A percentile compares a stretch with the other conserved stretches of the same genome.
Evolutionary conservation across 2,329 filamentous ascomycete genomes (phyloP).

Genomic region (Microsporum ferrugineum): DNA sequence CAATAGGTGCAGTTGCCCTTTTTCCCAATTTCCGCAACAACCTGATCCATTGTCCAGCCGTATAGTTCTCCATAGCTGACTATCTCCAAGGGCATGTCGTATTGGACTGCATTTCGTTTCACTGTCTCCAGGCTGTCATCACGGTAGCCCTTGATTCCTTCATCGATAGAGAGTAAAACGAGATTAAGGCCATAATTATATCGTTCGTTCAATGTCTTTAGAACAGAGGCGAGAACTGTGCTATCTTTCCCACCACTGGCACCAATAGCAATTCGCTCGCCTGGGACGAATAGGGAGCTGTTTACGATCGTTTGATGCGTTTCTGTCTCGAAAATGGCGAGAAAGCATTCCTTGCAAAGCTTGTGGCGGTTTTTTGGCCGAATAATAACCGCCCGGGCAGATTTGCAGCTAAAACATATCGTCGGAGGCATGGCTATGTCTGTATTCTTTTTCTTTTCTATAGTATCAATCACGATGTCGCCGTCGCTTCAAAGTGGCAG

Average conservation of each 20-base stretch:
- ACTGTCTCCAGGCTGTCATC: slow-evolving; percentile 95
- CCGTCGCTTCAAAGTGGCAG: not conserved
- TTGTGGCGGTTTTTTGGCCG: slow-evolving; percentile 92
- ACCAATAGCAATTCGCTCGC: slow-evolving; percentile 84
- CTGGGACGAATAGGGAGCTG: slow-evolving; percentile 66
- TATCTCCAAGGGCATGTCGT: slow-evolving; percentile 82
- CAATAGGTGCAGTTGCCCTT: slow-evolving; percentile 99
- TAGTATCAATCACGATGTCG: not conserved
- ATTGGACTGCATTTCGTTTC: slow-evolving; percentile 82
- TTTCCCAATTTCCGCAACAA: slow-evolving; percentile 90
- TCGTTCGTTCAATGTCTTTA: slow-evolving; percentile 88
- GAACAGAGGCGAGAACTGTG: slow-evolving; percentile 83
- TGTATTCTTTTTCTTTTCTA: not conserved
- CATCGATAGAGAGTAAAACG: slow-evolving; percentile 81
- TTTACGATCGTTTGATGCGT: slow-evolving; percentile 83
- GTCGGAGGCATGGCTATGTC: slow-evolving; percentile 57
- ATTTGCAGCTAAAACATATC: slow-evolving; percentile 63
- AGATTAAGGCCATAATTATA: slow-evolving; percentile 78
- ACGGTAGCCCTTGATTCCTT: slow-evolving; percentile 92
- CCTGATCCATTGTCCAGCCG: slow-evolving; percentile 99
- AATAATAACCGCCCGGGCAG: slow-evolving; percentile 72
- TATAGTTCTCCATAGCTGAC: slow-evolving; percentile 90
- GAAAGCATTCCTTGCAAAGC: slow-evolving; percentile 81
- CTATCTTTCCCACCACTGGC: slow-evolving; percentile 97
- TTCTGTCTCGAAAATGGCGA: slow-evolving; percentile 78